A percentile compares a stretch with the other conserved stretches of the same genome.
Evolutionary conservation across 805 yeast genomes (phyloP).

Genomic region (Kuraishia ogatae): DNA sequence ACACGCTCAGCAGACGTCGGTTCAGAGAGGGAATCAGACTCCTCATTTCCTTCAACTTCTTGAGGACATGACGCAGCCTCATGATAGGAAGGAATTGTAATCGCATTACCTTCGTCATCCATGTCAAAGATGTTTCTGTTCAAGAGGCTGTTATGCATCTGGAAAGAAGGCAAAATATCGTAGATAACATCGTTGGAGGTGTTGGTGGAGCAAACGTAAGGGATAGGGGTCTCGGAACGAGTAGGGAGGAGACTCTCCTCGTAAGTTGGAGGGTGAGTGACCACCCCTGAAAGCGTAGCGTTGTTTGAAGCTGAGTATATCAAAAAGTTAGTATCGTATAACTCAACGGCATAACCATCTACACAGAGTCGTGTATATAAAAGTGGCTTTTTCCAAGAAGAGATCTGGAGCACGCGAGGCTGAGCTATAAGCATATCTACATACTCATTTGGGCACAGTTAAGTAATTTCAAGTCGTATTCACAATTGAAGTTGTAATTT

Average conservation of each 20-base stretch:
- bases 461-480: neutral
- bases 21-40: neutral
- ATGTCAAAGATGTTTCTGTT: conserved; percentile 14
- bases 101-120: neutral
- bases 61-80: conserved; percentile 2
- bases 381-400: neutral
- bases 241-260: neutral
- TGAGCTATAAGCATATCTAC: neutral
- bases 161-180: conserved; percentile 62
- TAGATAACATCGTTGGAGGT: conserved; percentile 14
- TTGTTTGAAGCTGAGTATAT: neutral
- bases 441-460: neutral
- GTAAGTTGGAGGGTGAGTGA: neutral
- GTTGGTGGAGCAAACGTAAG: neutral
- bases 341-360: neutral
- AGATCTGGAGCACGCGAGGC: neutral
- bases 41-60: neutral
- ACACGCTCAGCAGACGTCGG: neutral
- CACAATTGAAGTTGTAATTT: neutral
- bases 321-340: neutral
- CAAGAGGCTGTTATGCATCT: conserved; percentile 43
- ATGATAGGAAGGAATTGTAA: conserved; percentile 15
- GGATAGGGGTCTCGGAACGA: neutral
- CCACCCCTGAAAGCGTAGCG: neutral
- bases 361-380: neutral